Conservation (phyloP, 345 rosid species). For the Nephelium lappaceum region DNA sequence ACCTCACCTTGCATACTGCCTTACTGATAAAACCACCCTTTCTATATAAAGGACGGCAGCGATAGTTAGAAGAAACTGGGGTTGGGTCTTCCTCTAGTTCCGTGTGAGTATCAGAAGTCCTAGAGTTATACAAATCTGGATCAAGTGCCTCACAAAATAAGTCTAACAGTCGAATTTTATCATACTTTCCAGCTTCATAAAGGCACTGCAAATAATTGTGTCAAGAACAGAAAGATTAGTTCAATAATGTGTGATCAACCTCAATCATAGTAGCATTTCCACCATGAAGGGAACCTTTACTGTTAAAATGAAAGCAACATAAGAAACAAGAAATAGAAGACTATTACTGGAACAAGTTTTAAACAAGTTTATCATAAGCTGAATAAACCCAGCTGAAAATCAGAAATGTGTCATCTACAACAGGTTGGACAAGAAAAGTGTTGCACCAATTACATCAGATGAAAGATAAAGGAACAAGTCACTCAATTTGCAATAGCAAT, state of each 20-base stretch:
- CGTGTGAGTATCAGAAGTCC: conserved; percentile 22
- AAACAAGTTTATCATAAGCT: not conserved
- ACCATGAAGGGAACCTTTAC: not conserved
- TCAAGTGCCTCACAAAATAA: conserved; percentile 83
- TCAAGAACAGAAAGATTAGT: conserved; percentile 23
- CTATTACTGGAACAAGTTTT: not conserved
- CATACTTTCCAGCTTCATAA: conserved; percentile 65
- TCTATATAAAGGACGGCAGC: conserved; percentile 19
- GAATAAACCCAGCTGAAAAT: not conserved
- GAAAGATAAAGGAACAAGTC: no score
- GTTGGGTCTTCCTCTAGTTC: conserved; percentile 22
- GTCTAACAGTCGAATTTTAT: conserved; percentile 69
- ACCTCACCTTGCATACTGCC: conserved; percentile 71
- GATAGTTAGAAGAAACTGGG: conserved; percentile 31
- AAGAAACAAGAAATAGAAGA: not conserved
- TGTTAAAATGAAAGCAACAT: conserved; percentile 20
- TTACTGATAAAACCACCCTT: conserved; percentile 45
- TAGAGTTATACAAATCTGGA: conserved; percentile 53
- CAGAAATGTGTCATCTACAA: no score
- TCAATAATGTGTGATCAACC: conserved; percentile 11
- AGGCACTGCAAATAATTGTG: conserved; percentile 60
- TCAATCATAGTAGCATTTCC: conserved; percentile 15
- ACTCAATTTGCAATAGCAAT: no score
- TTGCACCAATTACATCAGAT: not conserved
- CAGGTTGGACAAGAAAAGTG: not conserved